phyloP scores from a whole-genome alignment of 2,329 filamentous ascomycete genomes.

The Scedosporium dehoogii region DNA sequence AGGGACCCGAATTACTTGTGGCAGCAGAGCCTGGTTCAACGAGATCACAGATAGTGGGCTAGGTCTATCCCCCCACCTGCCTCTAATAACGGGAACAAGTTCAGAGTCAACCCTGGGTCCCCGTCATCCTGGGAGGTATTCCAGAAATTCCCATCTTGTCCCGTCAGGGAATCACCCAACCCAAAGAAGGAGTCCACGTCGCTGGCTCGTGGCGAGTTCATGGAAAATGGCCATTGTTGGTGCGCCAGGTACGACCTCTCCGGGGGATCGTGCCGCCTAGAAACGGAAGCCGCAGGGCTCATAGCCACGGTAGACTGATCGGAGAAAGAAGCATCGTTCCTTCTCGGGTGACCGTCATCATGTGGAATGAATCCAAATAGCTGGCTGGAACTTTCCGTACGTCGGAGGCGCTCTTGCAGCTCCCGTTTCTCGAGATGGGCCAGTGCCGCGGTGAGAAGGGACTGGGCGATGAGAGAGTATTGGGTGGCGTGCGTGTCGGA shows the following conservation, averaged over 20 bases:
- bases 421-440: constrained; percentile 38
- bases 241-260: constrained; percentile 18
- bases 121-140: constrained; percentile 25
- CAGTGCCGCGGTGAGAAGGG: constrained; percentile 34
- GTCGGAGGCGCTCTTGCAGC: constrained; percentile 31
- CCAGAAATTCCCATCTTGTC: constrained; percentile 31
- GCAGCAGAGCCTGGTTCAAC: no score
- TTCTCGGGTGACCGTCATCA: constrained; percentile 9
- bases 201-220: no score
- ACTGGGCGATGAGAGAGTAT: constrained; percentile 43
- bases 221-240: constrained; percentile 7
- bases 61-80: constrained; percentile 43
- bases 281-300: no score
- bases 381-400: constrained; percentile 40
- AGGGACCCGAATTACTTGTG: no score
- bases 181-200: constrained; percentile 23
- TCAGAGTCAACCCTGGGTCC: constrained; percentile 34
- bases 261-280: neutral
- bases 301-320: no score
- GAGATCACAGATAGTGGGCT: constrained; percentile 24
- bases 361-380: constrained; percentile 39
- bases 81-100: constrained; percentile 41
- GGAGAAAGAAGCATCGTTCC: no score
- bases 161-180: constrained; percentile 25
- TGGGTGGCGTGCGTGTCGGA: constrained; percentile 40